Evolutionary conservation across 2,329 filamentous ascomycete species (phyloP).

Genomic region (Colletotrichum plurivorum): DNA sequence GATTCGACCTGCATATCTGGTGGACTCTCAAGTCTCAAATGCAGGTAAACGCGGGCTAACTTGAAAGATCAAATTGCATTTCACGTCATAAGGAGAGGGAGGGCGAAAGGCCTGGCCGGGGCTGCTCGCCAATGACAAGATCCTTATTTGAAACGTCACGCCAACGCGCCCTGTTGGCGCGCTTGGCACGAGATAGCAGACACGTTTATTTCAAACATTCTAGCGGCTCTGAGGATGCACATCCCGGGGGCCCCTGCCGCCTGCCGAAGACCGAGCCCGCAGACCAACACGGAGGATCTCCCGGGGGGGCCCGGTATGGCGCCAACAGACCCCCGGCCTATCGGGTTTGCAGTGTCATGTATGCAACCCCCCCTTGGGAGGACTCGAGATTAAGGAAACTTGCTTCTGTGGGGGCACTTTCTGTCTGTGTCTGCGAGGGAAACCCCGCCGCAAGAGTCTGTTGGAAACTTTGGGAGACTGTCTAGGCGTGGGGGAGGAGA

Average conservation of each 20-base stretch:
- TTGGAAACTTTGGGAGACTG: too few species aligned
- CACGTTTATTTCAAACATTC: constrained; percentile 33
- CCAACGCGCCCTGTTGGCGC: constrained; percentile 14
- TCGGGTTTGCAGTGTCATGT: too few species aligned
- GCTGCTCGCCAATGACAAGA: constrained; percentile 16
- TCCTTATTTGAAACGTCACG: constrained; percentile 33
- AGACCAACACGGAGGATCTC: constrained; percentile 29
- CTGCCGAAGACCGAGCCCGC: constrained; percentile 25
- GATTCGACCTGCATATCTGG: too few species aligned
- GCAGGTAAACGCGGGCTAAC: constrained; percentile 8
- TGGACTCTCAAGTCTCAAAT: constrained; percentile 1
- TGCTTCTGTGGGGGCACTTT: constrained; percentile 22
- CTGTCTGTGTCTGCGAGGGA: background rate
- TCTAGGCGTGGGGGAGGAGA: background rate
- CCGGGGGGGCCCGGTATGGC: constrained; percentile 10
- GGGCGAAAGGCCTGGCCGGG: constrained; percentile 8
- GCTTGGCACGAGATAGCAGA: constrained; percentile 22
- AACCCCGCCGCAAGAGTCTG: background rate
- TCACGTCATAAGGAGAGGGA: constrained; percentile 32
- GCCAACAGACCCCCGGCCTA: constrained; percentile 24
- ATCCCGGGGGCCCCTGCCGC: constrained; percentile 23
- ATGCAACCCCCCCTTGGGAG: constrained; percentile 15
- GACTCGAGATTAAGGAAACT: constrained; percentile 28
- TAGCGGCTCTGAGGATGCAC: constrained; percentile 29
- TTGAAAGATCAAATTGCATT: constrained; percentile 7